Evolutionary conservation across 345 rosid genomes (phyloP), one percentile per base, ranked within the genome.

Genomic region (Salix viminalis): DNA sequence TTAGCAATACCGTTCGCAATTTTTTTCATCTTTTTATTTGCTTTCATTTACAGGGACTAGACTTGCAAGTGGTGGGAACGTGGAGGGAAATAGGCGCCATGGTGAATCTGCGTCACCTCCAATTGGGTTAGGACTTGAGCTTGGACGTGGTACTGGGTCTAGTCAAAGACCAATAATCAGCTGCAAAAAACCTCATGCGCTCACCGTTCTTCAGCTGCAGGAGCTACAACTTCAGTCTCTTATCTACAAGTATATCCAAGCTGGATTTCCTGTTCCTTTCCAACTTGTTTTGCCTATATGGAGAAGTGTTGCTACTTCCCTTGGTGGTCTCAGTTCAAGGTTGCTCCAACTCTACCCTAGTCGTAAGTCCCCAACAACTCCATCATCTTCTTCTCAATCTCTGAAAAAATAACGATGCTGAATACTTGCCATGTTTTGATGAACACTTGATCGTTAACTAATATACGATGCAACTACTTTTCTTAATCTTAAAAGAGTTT

Each of bases 151-250:
- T 26, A 5, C 7, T 36, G 76, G 73, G 21, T 71, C 69, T 73
- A 62, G 46, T 60, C 58, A 56, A 16, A 74, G 66, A 62, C 10
- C 67, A 36, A 14, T 19, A 18, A 65, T 24, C 16, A 54, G 82
- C 37, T 36, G 32, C 23, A 39, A 30, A 42, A 66, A 69, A 72
- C 46, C 73, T 34, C 7, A 11, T 26, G 88, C 86, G 41, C 87
- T 87, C 80, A 83, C 88, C 4, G 56, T 85, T 73, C 79, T 83
- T 69, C 91, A 85, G 66, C 62, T 84, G 48, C 90, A 81, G 56
- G 91, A 88, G 77, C 85, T 88, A 1, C 84, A 85, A 28, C 86
- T 85, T 2, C 91, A 88, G 41, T 80, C 84, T 39, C 75, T 85
- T 7, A 81, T 85, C 60, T 88, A 75, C 75, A 86, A 78, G 46